phyloP scores from a whole-genome alignment of 2,329 filamentous ascomycete species.

The Fusarium bactridioides region DNA sequence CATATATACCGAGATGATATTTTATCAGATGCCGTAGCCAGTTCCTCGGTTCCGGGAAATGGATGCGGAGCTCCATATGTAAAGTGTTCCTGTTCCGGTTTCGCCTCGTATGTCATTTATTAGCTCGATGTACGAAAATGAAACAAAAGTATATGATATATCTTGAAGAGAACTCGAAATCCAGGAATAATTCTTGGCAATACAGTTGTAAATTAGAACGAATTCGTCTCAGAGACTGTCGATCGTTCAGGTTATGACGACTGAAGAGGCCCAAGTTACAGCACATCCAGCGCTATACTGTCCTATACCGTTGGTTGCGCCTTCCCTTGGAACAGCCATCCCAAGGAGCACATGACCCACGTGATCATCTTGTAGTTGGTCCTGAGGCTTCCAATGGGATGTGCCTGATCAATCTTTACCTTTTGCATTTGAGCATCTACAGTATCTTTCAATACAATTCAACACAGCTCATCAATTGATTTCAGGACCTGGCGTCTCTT shows the following conservation, averaged over 20 bases:
- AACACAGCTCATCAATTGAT: not conserved
- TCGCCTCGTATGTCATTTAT: not conserved
- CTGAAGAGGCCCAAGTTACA: not conserved
- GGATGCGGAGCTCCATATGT: conserved; percentile 3
- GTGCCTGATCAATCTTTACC: conserved; percentile 2
- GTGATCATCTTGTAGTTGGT: conserved; percentile 20
- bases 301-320: conserved; percentile 11
- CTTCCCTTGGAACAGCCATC: not conserved
- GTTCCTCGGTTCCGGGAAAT: conserved; percentile 25
- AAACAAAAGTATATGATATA: not conserved
- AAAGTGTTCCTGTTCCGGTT: not conserved
- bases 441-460: not conserved
- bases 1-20: not conserved
- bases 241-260: not conserved
- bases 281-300: not conserved
- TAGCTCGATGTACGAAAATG: not conserved
- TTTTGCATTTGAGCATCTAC: not conserved
- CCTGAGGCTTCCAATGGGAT: not conserved
- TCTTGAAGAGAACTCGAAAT: not conserved
- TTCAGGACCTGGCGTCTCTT: not conserved
- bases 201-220: not conserved
- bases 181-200: not conserved
- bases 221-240: not conserved
- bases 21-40: conserved; percentile 21
- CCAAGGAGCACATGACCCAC: conserved; percentile 27